These are phyloP conservation scores for Eucalyptus microcorys DNA, from an alignment of 345 rosid genomes.

Conservation along the genomic window DNA sequence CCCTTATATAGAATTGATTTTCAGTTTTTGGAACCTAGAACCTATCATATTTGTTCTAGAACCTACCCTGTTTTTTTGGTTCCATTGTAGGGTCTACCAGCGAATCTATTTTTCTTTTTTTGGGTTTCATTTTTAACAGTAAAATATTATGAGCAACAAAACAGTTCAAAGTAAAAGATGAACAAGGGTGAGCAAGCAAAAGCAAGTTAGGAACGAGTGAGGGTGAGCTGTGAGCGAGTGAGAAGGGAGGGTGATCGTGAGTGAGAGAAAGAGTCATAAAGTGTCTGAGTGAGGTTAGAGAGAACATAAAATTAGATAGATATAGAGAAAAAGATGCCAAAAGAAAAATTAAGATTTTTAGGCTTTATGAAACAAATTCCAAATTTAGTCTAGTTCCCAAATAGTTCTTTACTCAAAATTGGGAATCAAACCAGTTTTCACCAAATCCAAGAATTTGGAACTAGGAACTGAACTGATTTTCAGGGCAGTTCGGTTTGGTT, in stretches of 20 bases:
- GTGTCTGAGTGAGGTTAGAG: not conserved
- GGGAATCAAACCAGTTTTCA: no score
- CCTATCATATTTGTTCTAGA: no score
- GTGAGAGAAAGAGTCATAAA: not conserved
- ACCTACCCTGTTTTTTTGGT: not conserved
- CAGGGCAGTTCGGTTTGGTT: no score
- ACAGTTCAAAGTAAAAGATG: not conserved
- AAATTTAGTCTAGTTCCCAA: not conserved
- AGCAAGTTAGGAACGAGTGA: not conserved
- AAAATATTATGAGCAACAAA: not conserved
- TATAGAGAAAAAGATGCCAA: not conserved
- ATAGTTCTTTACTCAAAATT: no score
- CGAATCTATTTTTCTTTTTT: not conserved
- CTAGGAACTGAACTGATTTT: not conserved
- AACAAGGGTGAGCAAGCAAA: not conserved
- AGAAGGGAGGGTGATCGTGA: not conserved
- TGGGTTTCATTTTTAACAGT: not conserved
- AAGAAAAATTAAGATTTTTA: no score
- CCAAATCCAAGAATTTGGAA: not conserved
- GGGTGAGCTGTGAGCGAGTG: not conserved
- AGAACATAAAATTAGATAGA: not conserved
- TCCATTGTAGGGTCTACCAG: not conserved
- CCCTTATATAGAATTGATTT: not conserved
- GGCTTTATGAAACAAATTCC: not conserved
- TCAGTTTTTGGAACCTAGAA: not conserved